Percentiles rank a stretch among this genome's conserved stretches.
These are phyloP conservation scores for Cruciata laevipes DNA, from an alignment of 257 asterid species.

Conservation along the genomic window DNA sequence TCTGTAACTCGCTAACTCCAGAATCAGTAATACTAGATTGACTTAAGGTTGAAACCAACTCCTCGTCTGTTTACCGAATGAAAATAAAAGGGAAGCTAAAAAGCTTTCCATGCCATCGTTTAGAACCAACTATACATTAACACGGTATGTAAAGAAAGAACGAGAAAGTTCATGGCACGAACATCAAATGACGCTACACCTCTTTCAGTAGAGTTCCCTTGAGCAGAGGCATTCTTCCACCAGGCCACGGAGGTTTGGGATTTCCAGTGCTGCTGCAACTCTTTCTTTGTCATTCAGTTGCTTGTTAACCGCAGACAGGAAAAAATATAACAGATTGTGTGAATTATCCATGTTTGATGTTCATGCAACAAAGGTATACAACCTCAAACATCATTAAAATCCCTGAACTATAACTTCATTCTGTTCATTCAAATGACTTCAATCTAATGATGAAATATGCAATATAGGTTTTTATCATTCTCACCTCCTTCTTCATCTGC, in stretches of 20 bases:
- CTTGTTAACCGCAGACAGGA: slow-evolving; percentile 57
- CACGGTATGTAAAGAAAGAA: not conserved
- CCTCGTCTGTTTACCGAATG: not conserved
- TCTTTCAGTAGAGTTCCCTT: slow-evolving; percentile 46
- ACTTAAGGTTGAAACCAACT: not conserved
- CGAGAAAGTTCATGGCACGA: not conserved
- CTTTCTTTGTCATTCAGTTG: slow-evolving; percentile 92
- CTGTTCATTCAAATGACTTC: not conserved
- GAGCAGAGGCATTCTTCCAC: slow-evolving; percentile 87
- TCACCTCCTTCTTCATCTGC: slow-evolving; percentile 89
- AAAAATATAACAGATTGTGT: not conserved
- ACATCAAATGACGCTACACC: not conserved
- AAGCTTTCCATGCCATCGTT: not conserved
- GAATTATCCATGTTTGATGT: not conserved
- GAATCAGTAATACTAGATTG: not conserved
- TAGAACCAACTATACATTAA: slow-evolving; percentile 7
- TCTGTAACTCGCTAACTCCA: too few species aligned
- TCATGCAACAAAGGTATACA: not conserved
- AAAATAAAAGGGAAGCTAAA: not conserved
- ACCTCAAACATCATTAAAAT: not conserved
- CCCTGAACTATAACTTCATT: not conserved
- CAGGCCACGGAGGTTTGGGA: slow-evolving; percentile 88
- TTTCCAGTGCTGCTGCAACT: slow-evolving; percentile 89
- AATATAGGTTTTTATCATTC: slow-evolving; percentile 7
- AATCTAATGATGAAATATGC: not conserved